Percentiles rank a stretch among this genome's conserved stretches.
phyloP scores from a whole-genome alignment of 768 basidiomycete genomes.

The Suillus ampliporus region DNA sequence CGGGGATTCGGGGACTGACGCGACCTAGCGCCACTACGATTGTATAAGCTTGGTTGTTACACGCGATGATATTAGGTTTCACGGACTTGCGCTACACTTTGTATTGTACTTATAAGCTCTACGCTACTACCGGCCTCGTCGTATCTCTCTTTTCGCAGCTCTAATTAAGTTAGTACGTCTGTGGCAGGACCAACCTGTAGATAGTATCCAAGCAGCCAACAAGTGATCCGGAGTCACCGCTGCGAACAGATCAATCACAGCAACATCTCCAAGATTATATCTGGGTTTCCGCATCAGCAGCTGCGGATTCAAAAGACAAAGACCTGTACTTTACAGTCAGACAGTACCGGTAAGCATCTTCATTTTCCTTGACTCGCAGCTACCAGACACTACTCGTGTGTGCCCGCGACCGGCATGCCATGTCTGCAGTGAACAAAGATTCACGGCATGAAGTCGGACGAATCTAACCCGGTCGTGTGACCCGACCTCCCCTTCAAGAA shows the following conservation, averaged over 20 bases:
- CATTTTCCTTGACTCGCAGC: constrained; percentile 7
- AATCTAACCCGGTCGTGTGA: constrained; percentile 51
- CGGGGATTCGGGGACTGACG: too few relatives aligned
- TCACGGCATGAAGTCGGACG: constrained; percentile 63
- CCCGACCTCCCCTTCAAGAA: constrained; percentile 60
- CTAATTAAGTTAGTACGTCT: not conserved
- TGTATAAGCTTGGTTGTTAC: too few relatives aligned
- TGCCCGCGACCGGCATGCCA: constrained; percentile 54
- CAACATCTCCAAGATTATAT: constrained; percentile 74
- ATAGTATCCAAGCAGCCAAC: not conserved
- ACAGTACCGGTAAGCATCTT: constrained; percentile 58
- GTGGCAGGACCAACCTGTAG: not conserved
- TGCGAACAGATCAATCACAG: constrained; percentile 76
- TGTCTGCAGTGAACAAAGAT: constrained; percentile 48
- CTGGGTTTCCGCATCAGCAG: constrained; percentile 43
- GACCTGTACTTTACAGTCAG: constrained; percentile 62
- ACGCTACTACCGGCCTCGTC: not conserved
- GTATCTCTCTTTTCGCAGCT: not conserved
- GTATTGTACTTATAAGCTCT: too few relatives aligned
- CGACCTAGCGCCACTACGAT: too few relatives aligned
- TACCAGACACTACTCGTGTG: constrained; percentile 54
- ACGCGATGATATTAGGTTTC: not conserved
- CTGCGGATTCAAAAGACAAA: not conserved
- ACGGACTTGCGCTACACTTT: too few relatives aligned
- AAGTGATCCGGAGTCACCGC: constrained; percentile 2